Evolutionary conservation across 192 early-diverging fungal species (phyloP), one percentile per base, ranked within the genome.

Genomic region (Entrophospora sp.): DNA sequence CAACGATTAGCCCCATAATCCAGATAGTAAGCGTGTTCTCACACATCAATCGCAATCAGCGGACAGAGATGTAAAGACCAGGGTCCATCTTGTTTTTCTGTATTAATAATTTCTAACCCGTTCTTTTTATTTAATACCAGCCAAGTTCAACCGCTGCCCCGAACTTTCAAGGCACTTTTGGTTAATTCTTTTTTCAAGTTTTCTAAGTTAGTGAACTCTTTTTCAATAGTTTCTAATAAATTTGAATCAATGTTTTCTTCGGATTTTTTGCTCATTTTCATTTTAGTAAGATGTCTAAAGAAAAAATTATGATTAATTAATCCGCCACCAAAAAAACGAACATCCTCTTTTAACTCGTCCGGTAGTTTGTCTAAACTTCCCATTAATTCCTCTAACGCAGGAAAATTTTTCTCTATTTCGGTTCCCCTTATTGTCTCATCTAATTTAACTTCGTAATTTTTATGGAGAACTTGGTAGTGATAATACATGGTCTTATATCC

Each of bases 301-400:
- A 58, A 58, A 36, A 58, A 58, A 58, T 58, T 58, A 13, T 58
- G 56, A n/a, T 58, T 58, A 1, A 58, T 58, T 58, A 58, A 1
- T 1, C 56, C 56, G 1, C 56, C 56, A 1, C 56, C 56, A 58
- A 58, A 58, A 37, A 58, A 58, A 8, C 35, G 56, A 2, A 58
- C 31, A 58, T 58, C 36, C 5, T 58, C 56, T 14, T 36, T 37
- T 58, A 58, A 4, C 32, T 57, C 55, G n/a, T 25, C 3, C 28
- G 28, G 28, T 36, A 57, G 32, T 57, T 57, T 14, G 9, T 58
- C 14, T 14, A 58, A 58, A 58, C 35, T 58, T 13, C 35, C 34
- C 56, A 58, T 58, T n/a, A 58, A 36, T 1, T 58, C 35, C 31
- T 37, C 56, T 32, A 58, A 37, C 14, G 56, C 35, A 20, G 56